Evolutionary conservation across 805 yeast species (phyloP).

Genomic region (Metschnikowia vanudenii): DNA sequence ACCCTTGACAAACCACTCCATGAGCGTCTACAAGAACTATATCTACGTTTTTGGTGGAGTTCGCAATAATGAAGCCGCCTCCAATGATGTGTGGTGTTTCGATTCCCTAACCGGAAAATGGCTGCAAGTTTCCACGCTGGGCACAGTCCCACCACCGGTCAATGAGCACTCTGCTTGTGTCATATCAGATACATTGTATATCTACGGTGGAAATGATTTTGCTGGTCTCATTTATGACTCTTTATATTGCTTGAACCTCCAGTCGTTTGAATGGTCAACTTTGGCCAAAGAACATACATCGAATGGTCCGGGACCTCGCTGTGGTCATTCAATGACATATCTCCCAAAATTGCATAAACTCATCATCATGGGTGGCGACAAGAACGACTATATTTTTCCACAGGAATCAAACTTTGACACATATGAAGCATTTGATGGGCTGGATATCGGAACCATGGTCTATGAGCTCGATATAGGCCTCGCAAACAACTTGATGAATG

Average conservation of each 20-base stretch:
- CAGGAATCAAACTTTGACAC: constrained; percentile 51
- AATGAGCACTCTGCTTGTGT: constrained; percentile 89
- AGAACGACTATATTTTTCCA: constrained; percentile 59
- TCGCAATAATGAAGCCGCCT: constrained; percentile 64
- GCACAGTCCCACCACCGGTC: constrained; percentile 76
- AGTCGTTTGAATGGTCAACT: constrained; percentile 69
- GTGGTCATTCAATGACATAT: constrained; percentile 87
- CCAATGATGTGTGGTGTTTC: constrained; percentile 76
- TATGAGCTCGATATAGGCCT: constrained; percentile 59
- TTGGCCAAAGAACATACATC: constrained; percentile 38
- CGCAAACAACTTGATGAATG: constrained; percentile 32
- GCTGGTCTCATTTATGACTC: constrained; percentile 66
- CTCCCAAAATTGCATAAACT: constrained; percentile 64
- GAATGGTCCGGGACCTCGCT: constrained; percentile 74
- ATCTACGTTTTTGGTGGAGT: constrained; percentile 89
- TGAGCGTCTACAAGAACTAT: constrained; percentile 74
- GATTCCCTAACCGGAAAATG: constrained; percentile 70
- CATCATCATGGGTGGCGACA: constrained; percentile 90
- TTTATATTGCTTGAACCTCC: constrained; percentile 73
- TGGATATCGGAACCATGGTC: constrained; percentile 52
- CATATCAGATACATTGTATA: constrained; percentile 72
- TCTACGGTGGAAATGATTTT: constrained; percentile 85
- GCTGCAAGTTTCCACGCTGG: constrained; percentile 68
- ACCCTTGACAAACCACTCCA: constrained; percentile 86
- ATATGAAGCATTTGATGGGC: constrained; percentile 50